Percentiles rank a stretch among this genome's conserved stretches.
phyloP scores from a whole-genome alignment of 257 asterid species.

The Solanum tacnaense region DNA sequence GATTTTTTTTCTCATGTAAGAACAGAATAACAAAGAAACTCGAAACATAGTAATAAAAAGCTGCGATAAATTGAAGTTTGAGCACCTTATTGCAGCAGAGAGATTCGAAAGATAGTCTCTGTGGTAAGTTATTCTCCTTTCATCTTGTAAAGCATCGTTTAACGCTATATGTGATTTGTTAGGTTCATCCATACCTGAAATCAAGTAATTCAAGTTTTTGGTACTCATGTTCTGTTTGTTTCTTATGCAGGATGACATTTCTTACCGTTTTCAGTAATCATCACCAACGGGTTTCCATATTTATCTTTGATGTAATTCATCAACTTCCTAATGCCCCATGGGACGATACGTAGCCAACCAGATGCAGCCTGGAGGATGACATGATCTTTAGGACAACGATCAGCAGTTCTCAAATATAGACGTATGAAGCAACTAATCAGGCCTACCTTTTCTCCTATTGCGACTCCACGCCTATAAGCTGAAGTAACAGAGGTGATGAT shows the following conservation, averaged over 20 bases:
- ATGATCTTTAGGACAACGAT: neutral
- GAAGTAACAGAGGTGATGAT: neutral
- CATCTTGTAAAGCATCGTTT: slow-evolving; percentile 43
- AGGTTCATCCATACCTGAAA: slow-evolving; percentile 75
- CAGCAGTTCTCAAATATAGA: neutral
- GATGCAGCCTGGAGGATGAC: slow-evolving; percentile 52
- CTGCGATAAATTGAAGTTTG: neutral
- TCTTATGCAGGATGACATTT: neutral
- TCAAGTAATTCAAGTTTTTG: neutral
- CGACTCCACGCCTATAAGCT: slow-evolving; percentile 61
- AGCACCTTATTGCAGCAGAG: slow-evolving; percentile 76
- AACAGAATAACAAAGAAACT: neutral
- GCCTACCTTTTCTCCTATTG: slow-evolving; percentile 75
- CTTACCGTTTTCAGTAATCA: slow-evolving; percentile 78
- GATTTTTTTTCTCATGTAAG: neutral
- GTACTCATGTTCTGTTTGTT: neutral
- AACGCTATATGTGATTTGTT: slow-evolving; percentile 19
- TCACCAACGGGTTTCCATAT: slow-evolving; percentile 63
- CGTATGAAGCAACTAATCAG: neutral
- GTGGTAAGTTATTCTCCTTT: slow-evolving; percentile 58
- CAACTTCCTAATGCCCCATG: slow-evolving; percentile 78
- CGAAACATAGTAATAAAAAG: neutral
- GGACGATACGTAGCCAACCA: slow-evolving; percentile 65
- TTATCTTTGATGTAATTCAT: slow-evolving; percentile 49
- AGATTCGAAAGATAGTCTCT: slow-evolving; percentile 68